Evolutionary conservation across 1,284 basidiomycete genomes (phyloP).

Genomic region (Ustilago curta): DNA sequence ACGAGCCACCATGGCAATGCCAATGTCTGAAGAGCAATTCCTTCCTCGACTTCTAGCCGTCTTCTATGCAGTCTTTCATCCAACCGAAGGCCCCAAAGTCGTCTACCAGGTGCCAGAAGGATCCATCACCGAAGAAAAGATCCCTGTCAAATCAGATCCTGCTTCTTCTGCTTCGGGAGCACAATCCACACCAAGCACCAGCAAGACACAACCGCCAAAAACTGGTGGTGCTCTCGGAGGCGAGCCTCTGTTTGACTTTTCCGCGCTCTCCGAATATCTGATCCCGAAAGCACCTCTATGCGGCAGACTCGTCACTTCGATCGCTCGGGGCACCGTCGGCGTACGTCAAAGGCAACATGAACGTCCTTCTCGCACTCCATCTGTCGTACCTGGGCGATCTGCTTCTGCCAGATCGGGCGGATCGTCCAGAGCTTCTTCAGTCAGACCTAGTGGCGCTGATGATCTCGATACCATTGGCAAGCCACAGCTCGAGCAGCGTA

Average conservation of each 20-base stretch:
- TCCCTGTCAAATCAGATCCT: slow-evolving; percentile 12
- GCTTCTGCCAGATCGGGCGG: slow-evolving; percentile 18
- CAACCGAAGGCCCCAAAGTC: slow-evolving; percentile 83
- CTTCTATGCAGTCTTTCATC: slow-evolving; percentile 88
- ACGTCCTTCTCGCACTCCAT: slow-evolving; percentile 17
- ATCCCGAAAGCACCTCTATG: slow-evolving; percentile 89
- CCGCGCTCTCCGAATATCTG: slow-evolving; percentile 90
- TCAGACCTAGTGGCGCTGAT: slow-evolving; percentile 4
- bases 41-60: slow-evolving; percentile 80
- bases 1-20: slow-evolving; percentile 35
- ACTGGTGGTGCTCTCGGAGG: slow-evolving; percentile 12
- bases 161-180: not conserved
- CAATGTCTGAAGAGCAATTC: slow-evolving; percentile 56
- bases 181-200: slow-evolving; percentile 8
- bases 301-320: slow-evolving; percentile 81
- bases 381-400: slow-evolving; percentile 19
- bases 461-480: slow-evolving; percentile 1
- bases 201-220: slow-evolving; percentile 13
- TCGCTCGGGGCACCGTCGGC: slow-evolving; percentile 32
- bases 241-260: slow-evolving; percentile 83
- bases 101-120: slow-evolving; percentile 90
- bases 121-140: slow-evolving; percentile 40
- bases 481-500: slow-evolving; percentile 26
- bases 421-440: slow-evolving; percentile 27
- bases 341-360: slow-evolving; percentile 4